phyloP scores from a whole-genome alignment of 345 rosid genomes.

The Salix koriyanagi region DNA sequence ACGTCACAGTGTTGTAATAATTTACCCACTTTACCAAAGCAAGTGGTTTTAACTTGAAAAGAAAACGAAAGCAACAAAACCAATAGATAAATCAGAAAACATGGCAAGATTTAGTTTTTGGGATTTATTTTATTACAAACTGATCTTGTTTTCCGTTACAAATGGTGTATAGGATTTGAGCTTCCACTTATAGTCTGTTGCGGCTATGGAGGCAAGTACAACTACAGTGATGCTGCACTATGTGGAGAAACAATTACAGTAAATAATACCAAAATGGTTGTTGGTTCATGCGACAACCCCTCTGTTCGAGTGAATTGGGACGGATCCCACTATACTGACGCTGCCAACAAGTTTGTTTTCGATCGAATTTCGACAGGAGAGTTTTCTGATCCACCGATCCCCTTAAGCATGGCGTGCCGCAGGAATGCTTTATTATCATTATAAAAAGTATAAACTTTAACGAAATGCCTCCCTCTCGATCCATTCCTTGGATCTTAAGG shows the following conservation, averaged over 20 bases:
- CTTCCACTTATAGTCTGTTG: slow-evolving; percentile 9
- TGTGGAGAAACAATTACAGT: slow-evolving; percentile 22
- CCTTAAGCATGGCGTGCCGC: slow-evolving; percentile 24
- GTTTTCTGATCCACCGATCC: slow-evolving; percentile 28
- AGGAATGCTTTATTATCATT: background rate
- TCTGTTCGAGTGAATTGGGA: slow-evolving; percentile 34
- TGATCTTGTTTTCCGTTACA: too few species aligned
- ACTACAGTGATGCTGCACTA: background rate
- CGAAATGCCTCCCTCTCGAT: too few species aligned
- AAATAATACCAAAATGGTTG: slow-evolving; percentile 18
- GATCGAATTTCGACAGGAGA: slow-evolving; percentile 30
- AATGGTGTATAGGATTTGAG: slow-evolving; percentile 7
- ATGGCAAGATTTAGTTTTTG: too few species aligned
- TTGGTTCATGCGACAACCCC: slow-evolving; percentile 32
- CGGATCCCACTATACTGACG: slow-evolving; percentile 40
- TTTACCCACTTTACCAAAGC: too few species aligned
- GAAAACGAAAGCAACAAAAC: too few species aligned
- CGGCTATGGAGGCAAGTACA: slow-evolving; percentile 11
- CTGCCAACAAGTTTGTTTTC: slow-evolving; percentile 32
- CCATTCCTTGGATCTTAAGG: too few species aligned
- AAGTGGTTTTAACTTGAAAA: too few species aligned
- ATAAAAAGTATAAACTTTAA: too few species aligned
- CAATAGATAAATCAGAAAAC: too few species aligned
- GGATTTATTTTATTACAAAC: too few species aligned
- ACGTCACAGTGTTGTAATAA: too few species aligned